Conservation (phyloP, 805 yeast species). For the Ogataea wickerhamii region DNA sequence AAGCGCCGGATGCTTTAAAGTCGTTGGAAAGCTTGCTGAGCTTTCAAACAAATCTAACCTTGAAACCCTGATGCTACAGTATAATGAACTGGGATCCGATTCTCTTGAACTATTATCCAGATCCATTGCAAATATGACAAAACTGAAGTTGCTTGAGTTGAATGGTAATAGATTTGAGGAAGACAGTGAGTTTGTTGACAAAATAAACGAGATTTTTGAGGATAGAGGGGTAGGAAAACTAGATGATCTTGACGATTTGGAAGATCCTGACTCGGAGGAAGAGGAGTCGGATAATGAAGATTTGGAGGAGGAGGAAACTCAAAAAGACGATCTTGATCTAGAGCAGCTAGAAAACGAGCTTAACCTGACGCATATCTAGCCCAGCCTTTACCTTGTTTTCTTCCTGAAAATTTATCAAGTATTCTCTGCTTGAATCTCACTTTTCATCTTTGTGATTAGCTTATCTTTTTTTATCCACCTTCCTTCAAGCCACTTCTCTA, state of each 20-base stretch:
- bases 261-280: conserved; percentile 70
- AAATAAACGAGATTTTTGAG: conserved; percentile 59
- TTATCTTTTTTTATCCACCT: conserved; percentile 71
- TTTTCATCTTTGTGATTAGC: conserved; percentile 38
- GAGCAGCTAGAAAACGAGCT: conserved; percentile 51
- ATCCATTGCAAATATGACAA: conserved; percentile 54
- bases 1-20: conserved; percentile 63
- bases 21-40: conserved; percentile 45
- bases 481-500: conserved; percentile 75
- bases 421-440: conserved; percentile 13
- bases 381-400: not conserved
- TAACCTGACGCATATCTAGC: conserved; percentile 33
- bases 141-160: conserved; percentile 66
- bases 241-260: conserved; percentile 93
- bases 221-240: conserved; percentile 76
- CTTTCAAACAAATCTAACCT: conserved; percentile 38
- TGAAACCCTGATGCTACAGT: conserved; percentile 69
- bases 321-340: conserved; percentile 38
- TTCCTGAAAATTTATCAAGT: not conserved
- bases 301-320: conserved; percentile 51
- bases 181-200: conserved; percentile 68
- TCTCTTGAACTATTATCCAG: conserved; percentile 58
- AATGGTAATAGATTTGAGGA: conserved; percentile 94
- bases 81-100: conserved; percentile 74
- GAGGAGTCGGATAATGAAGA: conserved; percentile 63